Percentiles rank a stretch among this genome's conserved stretches.
phyloP scores from a whole-genome alignment of 306 rosid genomes.

The Clitoria ternatea region DNA sequence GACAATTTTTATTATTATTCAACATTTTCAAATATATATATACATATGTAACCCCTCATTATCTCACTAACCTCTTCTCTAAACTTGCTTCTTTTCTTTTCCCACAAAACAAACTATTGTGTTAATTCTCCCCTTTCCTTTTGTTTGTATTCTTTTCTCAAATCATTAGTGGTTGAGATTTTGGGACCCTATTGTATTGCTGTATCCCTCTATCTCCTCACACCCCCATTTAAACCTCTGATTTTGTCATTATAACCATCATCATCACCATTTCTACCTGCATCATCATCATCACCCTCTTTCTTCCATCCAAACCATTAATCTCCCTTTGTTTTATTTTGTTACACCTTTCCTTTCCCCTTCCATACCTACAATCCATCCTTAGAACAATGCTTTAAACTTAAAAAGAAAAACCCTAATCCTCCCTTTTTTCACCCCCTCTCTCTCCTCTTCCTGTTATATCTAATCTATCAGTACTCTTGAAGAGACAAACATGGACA shows the following conservation, averaged over 20 bases:
- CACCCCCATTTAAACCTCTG: conserved; percentile 41
- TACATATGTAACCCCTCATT: background rate
- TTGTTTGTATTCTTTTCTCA: conserved; percentile 21
- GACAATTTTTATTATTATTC: background rate
- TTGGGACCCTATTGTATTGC: conserved; percentile 31
- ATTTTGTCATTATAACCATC: conserved; percentile 45
- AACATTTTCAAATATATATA: background rate
- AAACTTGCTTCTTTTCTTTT: background rate
- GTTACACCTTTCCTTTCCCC: conserved; percentile 3
- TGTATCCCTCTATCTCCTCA: conserved; percentile 29
- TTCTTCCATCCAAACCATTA: conserved; percentile 21
- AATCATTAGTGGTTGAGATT: conserved; percentile 43
- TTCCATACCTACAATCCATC: conserved; percentile 15
- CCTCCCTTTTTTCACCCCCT: background rate
- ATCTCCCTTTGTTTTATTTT: background rate
- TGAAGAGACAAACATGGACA: conserved; percentile 46
- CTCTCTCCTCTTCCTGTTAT: background rate
- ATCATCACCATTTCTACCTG: conserved; percentile 30
- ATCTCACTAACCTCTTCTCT: background rate
- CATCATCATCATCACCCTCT: conserved; percentile 13
- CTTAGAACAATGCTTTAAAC: conserved; percentile 2
- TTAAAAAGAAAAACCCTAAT: conserved; percentile 46
- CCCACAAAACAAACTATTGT: background rate
- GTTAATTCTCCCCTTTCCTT: background rate
- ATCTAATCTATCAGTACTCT: no score